Evolutionary conservation across 257 asterid genomes (phyloP), one percentile per base, ranked within the genome.

Genomic region (Solanum pinnatisectum): DNA sequence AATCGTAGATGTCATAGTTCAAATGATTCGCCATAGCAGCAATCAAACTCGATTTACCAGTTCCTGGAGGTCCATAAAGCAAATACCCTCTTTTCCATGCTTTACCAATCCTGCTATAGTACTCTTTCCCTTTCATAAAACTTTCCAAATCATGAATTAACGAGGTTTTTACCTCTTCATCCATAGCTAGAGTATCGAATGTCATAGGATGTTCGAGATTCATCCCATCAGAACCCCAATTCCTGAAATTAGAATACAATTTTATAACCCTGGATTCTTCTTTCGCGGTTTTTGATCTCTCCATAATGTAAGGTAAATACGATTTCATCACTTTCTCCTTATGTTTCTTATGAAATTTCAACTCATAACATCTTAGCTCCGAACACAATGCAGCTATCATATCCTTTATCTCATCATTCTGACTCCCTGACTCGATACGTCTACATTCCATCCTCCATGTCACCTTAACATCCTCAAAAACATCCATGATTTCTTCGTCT

Each of bases 61-160:
- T 95, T 79, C 98, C 98, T 4, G 98, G 98, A n/a, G 98, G 98
- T 4, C 98, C 98, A 83, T 83, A 94, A 88, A 94, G 23, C 89
- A 95, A 84, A 68, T 95, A 95, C 23, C 98, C 98, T 65, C 98
- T 87, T 85, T 95, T 95, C 98, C 98, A 95, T 0, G 98, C 94
- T 86, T 92, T 95, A 2, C 98, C 98, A 1, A 93, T 94, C 42
- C 85, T 91, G 89, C 90, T 90, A 9, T 94, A 94, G 23, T 90
- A 85, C 1, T 95, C 96, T 71, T 82, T 95, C 93, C 98, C 91
- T 87, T 40, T 70, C 74, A 92, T 67, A 42, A 95, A 95, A 83
- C 81, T 83, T 0, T 90, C 94, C 4, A 95, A 90, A 84, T 95
- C 98, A 22, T 88, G 90, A 6, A 95, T 44, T 1, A 95, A 35